Evolutionary conservation across 1,284 basidiomycete species (phyloP).

Genomic region (Cryptococcus sp.): DNA sequence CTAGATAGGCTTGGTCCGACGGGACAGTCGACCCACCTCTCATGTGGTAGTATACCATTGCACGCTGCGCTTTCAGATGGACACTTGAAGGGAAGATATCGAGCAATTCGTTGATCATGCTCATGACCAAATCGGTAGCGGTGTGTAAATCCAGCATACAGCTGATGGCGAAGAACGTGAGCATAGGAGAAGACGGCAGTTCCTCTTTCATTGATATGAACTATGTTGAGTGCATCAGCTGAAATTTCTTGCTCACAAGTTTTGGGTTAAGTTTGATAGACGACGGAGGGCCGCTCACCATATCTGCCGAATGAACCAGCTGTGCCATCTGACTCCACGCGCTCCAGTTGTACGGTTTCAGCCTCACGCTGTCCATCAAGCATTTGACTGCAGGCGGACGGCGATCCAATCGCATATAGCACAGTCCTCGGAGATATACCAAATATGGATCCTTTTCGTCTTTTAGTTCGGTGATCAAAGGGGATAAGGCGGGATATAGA

Average conservation of each 20-base stretch:
- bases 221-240: conserved; percentile 18
- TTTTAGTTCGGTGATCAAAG: conserved; percentile 64
- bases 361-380: conserved; percentile 72
- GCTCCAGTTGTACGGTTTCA: conserved; percentile 95
- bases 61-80: conserved; percentile 82
- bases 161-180: conserved; percentile 79
- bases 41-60: conserved; percentile 83
- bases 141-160: conserved; percentile 88
- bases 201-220: conserved; percentile 51
- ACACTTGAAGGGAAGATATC: conserved; percentile 79
- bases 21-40: conserved; percentile 62
- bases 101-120: conserved; percentile 74
- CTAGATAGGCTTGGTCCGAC: not conserved
- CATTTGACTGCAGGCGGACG: conserved; percentile 84
- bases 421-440: conserved; percentile 80
- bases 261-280: not conserved
- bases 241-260: not conserved
- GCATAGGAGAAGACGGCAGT: conserved; percentile 47
- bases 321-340: conserved; percentile 80
- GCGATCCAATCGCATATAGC: conserved; percentile 73
- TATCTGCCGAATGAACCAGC: conserved; percentile 83
- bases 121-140: conserved; percentile 73
- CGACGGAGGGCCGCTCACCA: conserved; percentile 60
- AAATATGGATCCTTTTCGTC: conserved; percentile 73
- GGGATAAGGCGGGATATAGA: conserved; percentile 66